Base-by-base conservation (phyloP, 441 rosid genomes). In the Melastoma candidum region DNA sequence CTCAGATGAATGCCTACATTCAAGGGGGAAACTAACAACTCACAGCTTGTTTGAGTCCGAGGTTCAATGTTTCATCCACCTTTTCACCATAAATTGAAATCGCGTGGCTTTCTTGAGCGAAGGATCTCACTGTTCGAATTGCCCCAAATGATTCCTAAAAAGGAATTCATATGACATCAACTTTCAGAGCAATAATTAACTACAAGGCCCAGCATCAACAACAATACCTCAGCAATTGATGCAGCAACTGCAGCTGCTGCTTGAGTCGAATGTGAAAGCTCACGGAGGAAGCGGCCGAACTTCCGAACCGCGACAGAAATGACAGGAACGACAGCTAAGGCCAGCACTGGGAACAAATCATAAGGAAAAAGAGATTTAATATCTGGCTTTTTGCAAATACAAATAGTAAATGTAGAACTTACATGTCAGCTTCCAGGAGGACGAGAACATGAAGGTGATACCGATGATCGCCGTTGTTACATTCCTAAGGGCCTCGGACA, bases 361-460 rank as follows among this genome's bases (percentile, higher is more conserved):
- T 17, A 17, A 17, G 22, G 22, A 17, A 17, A 26, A 52, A 55
- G 24, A 32, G 57, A 44, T 26, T 17, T 17, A 17, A 25, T 49
- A 12, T 29, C 29, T 51, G 44, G 22, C 22, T 17, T 17, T 17
- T 17, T 17, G 22, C 22, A 17, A 0, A 17, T 17, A 17, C 22
- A 17, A 24, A 48, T 12, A 48, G 46, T 43, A 49, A 36, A 54
- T 4, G 57, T 26, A 17, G 46, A 59, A 54, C 64, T 62, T 74
- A 88, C 98, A 68, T 61, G 98, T 88, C 69, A 92, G 53, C 61
- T 92, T 92, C 97, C 95, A 92, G 27, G 98, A 92, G 41, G 98
- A 76, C 11, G 92, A 44, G 61, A 82, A 82, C 98, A 92, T 92
- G 85, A 92, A 92, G 66, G 71, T 77, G 48, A 92, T 75, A 58